phyloP scores from a whole-genome alignment of 1,139 yeast species.

The Lodderomyces parapsilosis region DNA sequence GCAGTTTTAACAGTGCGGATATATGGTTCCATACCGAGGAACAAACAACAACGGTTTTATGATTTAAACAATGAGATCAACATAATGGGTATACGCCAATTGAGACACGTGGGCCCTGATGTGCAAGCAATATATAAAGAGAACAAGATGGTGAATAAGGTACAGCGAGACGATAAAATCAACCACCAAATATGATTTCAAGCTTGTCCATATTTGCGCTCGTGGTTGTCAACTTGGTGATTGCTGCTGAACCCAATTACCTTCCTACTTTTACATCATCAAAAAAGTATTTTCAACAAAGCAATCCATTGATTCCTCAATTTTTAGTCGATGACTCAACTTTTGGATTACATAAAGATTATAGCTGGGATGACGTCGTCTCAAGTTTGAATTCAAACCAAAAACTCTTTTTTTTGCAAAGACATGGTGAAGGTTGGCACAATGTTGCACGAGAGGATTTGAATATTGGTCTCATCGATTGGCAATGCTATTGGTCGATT shows the following conservation, averaged over 20 bases:
- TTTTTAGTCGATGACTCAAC: conserved; percentile 13
- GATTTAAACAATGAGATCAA: neutral
- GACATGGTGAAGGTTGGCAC: conserved; percentile 45
- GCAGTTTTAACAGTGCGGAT: neutral
- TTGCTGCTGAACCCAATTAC: conserved; percentile 1
- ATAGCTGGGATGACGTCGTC: conserved; percentile 18
- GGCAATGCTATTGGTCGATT: conserved; percentile 35
- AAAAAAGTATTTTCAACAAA: conserved; percentile 21
- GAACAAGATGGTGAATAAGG: neutral
- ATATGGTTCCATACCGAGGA: neutral
- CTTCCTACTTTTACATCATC: conserved; percentile 11
- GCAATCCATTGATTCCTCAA: conserved; percentile 14
- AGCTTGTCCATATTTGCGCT: neutral
- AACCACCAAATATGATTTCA: neutral
- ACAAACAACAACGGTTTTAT: neutral
- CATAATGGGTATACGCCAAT: neutral
- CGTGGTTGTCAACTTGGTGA: neutral
- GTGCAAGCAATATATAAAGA: neutral
- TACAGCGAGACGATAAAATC: neutral
- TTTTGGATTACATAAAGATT: conserved; percentile 20
- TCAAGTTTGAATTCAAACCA: conserved; percentile 11
- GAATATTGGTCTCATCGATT: conserved; percentile 19
- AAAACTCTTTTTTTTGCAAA: conserved; percentile 35
- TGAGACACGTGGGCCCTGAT: neutral
- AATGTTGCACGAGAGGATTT: conserved; percentile 24